Evolutionary conservation across 2,329 filamentous ascomycete genomes (phyloP).

Genomic region (Xylaria sp.): DNA sequence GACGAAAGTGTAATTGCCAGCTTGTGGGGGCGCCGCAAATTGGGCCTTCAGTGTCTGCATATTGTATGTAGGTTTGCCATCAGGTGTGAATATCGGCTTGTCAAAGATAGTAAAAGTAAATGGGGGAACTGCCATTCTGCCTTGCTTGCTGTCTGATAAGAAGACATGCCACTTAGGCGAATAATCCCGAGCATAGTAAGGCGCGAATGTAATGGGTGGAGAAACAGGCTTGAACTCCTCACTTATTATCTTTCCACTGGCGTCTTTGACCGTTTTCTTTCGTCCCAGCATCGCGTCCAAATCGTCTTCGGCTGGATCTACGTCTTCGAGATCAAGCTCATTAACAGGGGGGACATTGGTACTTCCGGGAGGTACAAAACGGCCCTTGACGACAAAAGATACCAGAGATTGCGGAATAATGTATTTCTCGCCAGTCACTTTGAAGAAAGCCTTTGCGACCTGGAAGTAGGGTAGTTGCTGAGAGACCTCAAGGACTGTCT

Average conservation of each 20-base stretch:
- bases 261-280: conserved; percentile 72
- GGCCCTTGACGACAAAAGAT: conserved; percentile 93
- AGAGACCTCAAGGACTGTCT: conserved; percentile 78
- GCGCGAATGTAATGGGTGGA: conserved; percentile 88
- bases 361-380: conserved; percentile 88
- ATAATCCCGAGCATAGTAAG: conserved; percentile 89
- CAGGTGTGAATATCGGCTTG: conserved; percentile 82
- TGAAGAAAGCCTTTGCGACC: conserved; percentile 96
- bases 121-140: conserved; percentile 94
- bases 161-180: conserved; percentile 94
- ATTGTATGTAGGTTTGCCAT: conserved; percentile 88
- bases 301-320: conserved; percentile 93
- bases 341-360: conserved; percentile 78
- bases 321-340: conserved; percentile 84
- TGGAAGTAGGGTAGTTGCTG: conserved; percentile 84
- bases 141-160: conserved; percentile 91
- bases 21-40: conserved; percentile 92
- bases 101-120: conserved; percentile 96
- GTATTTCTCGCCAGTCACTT: conserved; percentile 92
- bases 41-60: conserved; percentile 97
- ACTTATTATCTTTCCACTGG: conserved; percentile 65
- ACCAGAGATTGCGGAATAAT: conserved; percentile 94
- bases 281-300: conserved; percentile 84
- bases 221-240: conserved; percentile 73
- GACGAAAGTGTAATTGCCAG: conserved; percentile 92